Evolutionary conservation across 352 stramenopile genomes (phyloP), one percentile per base, ranked within the genome.

Genomic region (Globisporangium perplexum): DNA sequence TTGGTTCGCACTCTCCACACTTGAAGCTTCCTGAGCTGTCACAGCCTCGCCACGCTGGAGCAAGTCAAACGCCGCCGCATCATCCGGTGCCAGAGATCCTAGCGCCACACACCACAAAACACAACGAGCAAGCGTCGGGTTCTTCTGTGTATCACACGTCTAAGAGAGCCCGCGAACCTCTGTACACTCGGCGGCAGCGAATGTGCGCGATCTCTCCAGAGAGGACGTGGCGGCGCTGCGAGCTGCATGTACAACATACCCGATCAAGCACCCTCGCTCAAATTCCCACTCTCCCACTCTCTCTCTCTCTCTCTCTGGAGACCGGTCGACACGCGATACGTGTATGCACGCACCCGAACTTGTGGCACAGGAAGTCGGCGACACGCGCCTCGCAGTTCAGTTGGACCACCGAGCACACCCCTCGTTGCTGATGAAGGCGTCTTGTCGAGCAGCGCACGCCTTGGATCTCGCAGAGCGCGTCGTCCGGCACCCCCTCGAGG

Each of bases 311-410:
- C n/a, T n/a, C n/a, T n/a, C n/a, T n/a, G n/a, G n/a, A n/a, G n/a
- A n/a, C 5, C 43, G 23, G 11, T 18, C 8, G 18, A 12, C 44
- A 26, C 11, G 8, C 18, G 1, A 18, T 17, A 20, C 6, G 11
- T 18, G 28, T 7, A 36, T n/a, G 18, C n/a, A 45, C 53, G 17
- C 61, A 82, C 74, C 59, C 38, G 47, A 90, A 90, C 23, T 77
- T 78, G 18, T 79, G 58, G 57, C 72, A 87, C 3, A 90, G 58
- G 60, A 87, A 87, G 6, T 64, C 65, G 2, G 71, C 68, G n/a
- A 90, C 71, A 1, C 14, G 42, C 6, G 64, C 52, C 14, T 84
- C 77, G 42, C 77, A 88, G 35, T 38, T 68, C 42, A 88, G 51
- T 10, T 76, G 63, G 1, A 76, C 68, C 11, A 45, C 43, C 12